A percentile compares a stretch with the other conserved stretches of the same genome.
Evolutionary conservation across 1,284 basidiomycete species (phyloP).

Genomic region (Neonothopanus nambi): DNA sequence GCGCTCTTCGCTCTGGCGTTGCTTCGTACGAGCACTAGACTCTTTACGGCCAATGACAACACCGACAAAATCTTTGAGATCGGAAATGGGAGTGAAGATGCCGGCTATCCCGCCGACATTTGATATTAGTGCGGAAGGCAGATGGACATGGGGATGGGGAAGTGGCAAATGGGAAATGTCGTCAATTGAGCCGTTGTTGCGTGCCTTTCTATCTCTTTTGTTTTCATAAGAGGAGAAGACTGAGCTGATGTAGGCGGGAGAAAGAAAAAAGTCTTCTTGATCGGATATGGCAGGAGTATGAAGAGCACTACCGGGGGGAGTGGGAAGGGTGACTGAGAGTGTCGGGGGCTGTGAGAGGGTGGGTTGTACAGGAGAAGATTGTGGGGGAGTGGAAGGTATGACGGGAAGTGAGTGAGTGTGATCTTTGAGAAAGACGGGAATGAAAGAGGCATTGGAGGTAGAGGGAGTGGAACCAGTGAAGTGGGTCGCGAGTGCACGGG

Average conservation of each 20-base stretch:
- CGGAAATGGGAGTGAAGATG: conserved; percentile 45
- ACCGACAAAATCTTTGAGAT: conserved; percentile 39
- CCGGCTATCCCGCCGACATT: conserved; percentile 27
- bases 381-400: conserved; percentile 5
- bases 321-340: conserved; percentile 11
- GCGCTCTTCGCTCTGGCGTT: conserved; percentile 22
- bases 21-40: conserved; percentile 22
- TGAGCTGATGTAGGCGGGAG: conserved; percentile 8
- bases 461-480: neutral
- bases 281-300: neutral
- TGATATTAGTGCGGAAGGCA: neutral
- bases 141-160: too few relatives aligned
- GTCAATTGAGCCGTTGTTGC: too few relatives aligned
- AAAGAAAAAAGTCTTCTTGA: conserved; percentile 23
- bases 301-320: conserved; percentile 8
- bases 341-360: neutral
- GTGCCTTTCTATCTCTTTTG: neutral
- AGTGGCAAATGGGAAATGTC: too few relatives aligned
- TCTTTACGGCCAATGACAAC: conserved; percentile 22
- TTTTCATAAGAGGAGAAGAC: conserved; percentile 14
- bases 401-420: conserved; percentile 11
- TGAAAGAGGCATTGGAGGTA: neutral
- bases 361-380: neutral
- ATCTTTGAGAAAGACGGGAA: conserved; percentile 12
- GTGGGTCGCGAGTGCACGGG: conserved; percentile 40